These are phyloP conservation scores for Citrullus amarus DNA, from an alignment of 306 rosid genomes.

Conservation along the genomic window DNA sequence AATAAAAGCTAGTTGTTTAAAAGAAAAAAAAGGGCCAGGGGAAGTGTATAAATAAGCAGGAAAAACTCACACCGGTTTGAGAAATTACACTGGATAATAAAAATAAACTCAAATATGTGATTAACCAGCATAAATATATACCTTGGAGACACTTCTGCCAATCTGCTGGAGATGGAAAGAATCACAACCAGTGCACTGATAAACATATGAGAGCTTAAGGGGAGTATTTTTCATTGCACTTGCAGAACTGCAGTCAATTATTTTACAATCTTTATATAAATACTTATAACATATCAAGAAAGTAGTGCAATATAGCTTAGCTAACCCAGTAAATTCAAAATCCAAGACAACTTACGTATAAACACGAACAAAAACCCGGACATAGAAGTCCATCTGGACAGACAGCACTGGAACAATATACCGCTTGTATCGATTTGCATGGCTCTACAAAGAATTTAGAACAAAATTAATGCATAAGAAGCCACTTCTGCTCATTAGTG, in stretches of 20 bases:
- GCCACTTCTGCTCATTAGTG: not conserved
- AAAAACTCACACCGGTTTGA: not conserved
- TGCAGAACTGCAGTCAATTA: conserved; percentile 66
- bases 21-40: not conserved
- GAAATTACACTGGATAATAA: not conserved
- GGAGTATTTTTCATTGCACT: conserved; percentile 95
- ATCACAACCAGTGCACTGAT: conserved; percentile 94
- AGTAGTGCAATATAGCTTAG: not conserved
- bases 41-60: not conserved
- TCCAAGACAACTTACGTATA: conserved; percentile 47
- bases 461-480: not conserved
- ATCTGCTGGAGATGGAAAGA: conserved; percentile 89
- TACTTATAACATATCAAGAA: not conserved
- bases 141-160: conserved; percentile 85
- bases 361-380: conserved; percentile 85
- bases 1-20: not conserved
- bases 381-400: conserved; percentile 85
- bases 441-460: conserved; percentile 62
- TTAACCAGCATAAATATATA: conserved; percentile 14
- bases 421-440: conserved; percentile 95
- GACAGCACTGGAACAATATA: conserved; percentile 93
- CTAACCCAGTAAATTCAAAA: not conserved
- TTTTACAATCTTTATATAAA: conserved; percentile 1
- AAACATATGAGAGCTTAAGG: conserved; percentile 88
- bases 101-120: not conserved